Evolutionary conservation across 225 moss, liverwort and hornwort species (phyloP), one percentile per base, ranked within the genome.

Genomic region (Pseudisothecium myosuroides): DNA sequence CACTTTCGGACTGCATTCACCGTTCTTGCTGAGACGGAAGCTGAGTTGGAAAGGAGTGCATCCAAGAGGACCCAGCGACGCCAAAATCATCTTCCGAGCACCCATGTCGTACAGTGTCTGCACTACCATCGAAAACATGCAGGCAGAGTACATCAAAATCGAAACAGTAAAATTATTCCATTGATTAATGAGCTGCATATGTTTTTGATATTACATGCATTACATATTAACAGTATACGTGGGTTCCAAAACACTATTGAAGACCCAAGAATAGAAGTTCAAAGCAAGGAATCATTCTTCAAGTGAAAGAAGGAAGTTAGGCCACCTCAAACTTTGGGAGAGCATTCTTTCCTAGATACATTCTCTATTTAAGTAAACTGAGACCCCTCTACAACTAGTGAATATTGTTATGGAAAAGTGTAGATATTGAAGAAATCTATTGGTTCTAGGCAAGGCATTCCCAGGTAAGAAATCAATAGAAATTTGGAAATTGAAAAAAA

Each of bases 41-140:
- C 88, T 91, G n/a, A 98, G 95, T 86, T 98, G 96, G 85, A 80
- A 92, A 18, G 98, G 98, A 78, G 89, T 83, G 89, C 98, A 98
- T 39, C 97, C 98, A 9, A 97, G 62, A 45, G 98, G 97, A 22
- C 95, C 97, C 50, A 98, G 80, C 21, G 93, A 83, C n/a, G 95
- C 89, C 69, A 97, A 85, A 71, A 88, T 83, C 22, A 95, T 75
- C 84, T 90, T 95, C 22, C 96, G 93, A 6, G 90, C 95, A 26
- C 97, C 98, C 77, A 93, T 34, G 43, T 67, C 83, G 89, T 98
- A 93, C 45, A 98, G 66, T n/a, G 37, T 89, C 98, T 98, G 93
- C 92, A 81, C 55, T 56, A 7, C n/a, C 69, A 39, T 21, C 29
- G 21, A n/a, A 74, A 61, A 49, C 49, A 49, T 26, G 52, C 8